Evolutionary conservation across 768 basidiomycete genomes (phyloP).

Genomic region (Gautieria morchelliformis): DNA sequence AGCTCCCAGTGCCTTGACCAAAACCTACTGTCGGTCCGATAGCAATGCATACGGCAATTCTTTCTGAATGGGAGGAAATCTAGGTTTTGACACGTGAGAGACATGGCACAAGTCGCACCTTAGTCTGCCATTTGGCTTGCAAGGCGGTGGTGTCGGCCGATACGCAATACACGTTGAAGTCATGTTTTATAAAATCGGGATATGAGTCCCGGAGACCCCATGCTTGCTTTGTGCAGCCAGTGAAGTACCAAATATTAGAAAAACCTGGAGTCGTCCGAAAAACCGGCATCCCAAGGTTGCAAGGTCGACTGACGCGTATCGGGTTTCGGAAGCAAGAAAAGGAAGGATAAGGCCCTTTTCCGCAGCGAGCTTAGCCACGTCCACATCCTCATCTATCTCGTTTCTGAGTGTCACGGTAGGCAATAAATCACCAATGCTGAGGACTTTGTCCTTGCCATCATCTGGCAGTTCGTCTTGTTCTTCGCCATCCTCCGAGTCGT

Average conservation of each 20-base stretch:
- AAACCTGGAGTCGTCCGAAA: not conserved
- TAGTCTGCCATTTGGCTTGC: conserved; percentile 79
- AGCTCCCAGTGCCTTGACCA: conserved; percentile 79
- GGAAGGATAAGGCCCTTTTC: conserved; percentile 70
- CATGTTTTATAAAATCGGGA: conserved; percentile 57
- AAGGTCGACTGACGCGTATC: conserved; percentile 58
- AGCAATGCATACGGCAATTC: conserved; percentile 77
- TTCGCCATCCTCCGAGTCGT: conserved; percentile 9
- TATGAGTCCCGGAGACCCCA: conserved; percentile 85
- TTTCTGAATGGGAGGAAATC: conserved; percentile 39
- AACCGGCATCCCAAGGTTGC: not conserved
- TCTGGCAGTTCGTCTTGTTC: conserved; percentile 15
- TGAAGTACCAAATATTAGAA: conserved; percentile 18
- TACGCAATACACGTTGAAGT: conserved; percentile 76
- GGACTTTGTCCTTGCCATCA: conserved; percentile 16
- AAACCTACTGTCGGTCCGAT: conserved; percentile 74
- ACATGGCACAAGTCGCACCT: conserved; percentile 37
- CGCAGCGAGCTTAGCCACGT: conserved; percentile 49
- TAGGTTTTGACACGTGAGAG: not conserved
- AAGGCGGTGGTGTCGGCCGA: conserved; percentile 69
- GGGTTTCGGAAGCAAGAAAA: conserved; percentile 80
- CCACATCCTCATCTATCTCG: conserved; percentile 73
- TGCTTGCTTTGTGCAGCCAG: conserved; percentile 88
- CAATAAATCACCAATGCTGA: conserved; percentile 68
- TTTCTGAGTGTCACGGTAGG: conserved; percentile 73